Conservation (phyloP, 2,329 filamentous ascomycete genomes). For the Diaporthe helianthi region DNA sequence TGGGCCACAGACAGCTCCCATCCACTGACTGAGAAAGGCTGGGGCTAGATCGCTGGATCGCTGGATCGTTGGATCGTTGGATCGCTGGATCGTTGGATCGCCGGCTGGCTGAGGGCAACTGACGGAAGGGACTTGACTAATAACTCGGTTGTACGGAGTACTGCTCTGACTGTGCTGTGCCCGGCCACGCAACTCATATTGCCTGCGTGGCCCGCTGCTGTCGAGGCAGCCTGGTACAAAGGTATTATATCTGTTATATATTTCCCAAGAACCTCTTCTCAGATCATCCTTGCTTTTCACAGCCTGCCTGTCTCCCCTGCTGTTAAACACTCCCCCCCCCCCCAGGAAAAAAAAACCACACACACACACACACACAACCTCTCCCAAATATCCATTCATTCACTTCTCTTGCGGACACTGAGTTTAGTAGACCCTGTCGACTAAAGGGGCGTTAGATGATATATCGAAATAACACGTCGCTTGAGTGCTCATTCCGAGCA, state of each 20-base stretch:
- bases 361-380: no score
- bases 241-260: constrained; percentile 2
- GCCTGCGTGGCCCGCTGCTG: neutral
- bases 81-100: neutral
- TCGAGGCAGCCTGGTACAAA: neutral
- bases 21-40: neutral
- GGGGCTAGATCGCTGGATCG: neutral
- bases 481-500: constrained; percentile 23
- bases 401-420: neutral
- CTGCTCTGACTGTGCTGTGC: neutral
- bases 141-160: neutral
- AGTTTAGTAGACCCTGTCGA: constrained; percentile 2
- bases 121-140: neutral
- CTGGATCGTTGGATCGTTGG: neutral
- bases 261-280: constrained; percentile 16
- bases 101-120: neutral
- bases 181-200: constrained; percentile 1
- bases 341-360: neutral
- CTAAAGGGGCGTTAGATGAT: constrained; percentile 29
- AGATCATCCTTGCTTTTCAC: constrained; percentile 18
- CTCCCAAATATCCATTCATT: neutral
- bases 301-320: constrained; percentile 2
- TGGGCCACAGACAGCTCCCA: neutral
- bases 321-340: no score
- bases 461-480: constrained; percentile 21